A percentile compares a stretch with the other conserved stretches of the same genome.
Conservation (phyloP, 2,329 filamentous ascomycete species). For the Trichoderma atrobrunneum region DNA sequence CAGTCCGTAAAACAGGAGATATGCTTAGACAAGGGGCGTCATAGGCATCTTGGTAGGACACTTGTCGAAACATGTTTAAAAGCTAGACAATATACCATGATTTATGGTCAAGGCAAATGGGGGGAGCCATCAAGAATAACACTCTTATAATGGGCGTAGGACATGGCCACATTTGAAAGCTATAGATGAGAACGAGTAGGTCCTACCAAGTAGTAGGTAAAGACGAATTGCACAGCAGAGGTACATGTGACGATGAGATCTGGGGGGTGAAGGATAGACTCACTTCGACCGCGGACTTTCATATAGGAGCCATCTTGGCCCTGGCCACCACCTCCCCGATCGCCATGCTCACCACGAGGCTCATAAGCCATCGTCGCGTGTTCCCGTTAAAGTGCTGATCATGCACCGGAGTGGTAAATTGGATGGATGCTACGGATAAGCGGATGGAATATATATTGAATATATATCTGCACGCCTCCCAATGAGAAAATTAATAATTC, state of each 20-base stretch:
- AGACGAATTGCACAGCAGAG: background rate
- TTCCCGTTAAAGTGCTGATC: slow-evolving; percentile 20
- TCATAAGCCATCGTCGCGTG: slow-evolving; percentile 50
- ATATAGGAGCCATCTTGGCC: slow-evolving; percentile 45
- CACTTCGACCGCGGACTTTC: slow-evolving; percentile 52
- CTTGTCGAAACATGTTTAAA: background rate
- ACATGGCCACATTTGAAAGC: background rate
- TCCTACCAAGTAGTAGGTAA: background rate
- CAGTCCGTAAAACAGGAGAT: background rate
- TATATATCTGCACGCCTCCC: no score
- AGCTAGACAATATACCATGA: background rate
- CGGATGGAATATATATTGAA: background rate
- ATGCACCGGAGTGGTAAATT: slow-evolving; percentile 5
- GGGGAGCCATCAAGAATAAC: background rate
- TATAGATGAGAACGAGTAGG: background rate
- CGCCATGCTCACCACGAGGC: slow-evolving; percentile 50
- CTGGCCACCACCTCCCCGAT: slow-evolving; percentile 34
- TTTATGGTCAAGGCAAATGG: background rate
- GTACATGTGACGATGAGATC: background rate
- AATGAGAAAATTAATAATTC: background rate
- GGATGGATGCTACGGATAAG: background rate
- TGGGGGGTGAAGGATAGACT: slow-evolving; percentile 30
- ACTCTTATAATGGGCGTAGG: background rate
- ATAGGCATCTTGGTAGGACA: background rate
- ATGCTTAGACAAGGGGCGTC: background rate